Evolutionary conservation across 2,329 filamentous ascomycete genomes (phyloP).

Genomic region (Trichophyton simii): DNA sequence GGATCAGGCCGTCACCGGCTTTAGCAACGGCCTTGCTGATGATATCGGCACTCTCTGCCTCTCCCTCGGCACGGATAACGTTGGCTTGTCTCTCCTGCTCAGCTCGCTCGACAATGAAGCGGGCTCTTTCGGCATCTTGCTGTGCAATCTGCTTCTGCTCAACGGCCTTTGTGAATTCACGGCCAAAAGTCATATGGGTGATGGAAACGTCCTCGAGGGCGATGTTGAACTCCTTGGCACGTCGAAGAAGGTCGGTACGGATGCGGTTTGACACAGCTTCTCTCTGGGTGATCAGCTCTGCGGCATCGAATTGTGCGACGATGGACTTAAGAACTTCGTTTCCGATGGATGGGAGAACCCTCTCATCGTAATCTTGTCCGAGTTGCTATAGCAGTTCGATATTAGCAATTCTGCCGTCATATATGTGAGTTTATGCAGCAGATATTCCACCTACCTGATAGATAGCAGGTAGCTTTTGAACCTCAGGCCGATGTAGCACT

Average conservation of each 20-base stretch:
- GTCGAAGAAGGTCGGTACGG: conserved; percentile 78
- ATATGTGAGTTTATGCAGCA: not conserved
- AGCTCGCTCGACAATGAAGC: conserved; percentile 96
- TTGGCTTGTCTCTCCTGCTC: conserved; percentile 98
- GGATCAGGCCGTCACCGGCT: conserved; percentile 81
- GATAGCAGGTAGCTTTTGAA: conserved; percentile 86
- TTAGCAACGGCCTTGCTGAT: conserved; percentile 90
- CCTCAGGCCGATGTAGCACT: conserved; percentile 87
- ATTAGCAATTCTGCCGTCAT: not conserved
- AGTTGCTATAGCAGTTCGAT: conserved; percentile 55
- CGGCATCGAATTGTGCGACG: conserved; percentile 96
- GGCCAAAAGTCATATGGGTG: conserved; percentile 99
- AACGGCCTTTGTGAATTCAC: conserved; percentile 96
- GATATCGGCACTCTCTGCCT: conserved; percentile 91
- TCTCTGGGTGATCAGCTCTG: conserved; percentile 96
- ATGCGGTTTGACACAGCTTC: conserved; percentile 95
- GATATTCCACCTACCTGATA: conserved; percentile 62
- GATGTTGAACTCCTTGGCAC: conserved; percentile 96
- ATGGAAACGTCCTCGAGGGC: conserved; percentile 97
- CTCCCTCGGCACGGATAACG: conserved; percentile 94
- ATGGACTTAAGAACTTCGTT: conserved; percentile 99
- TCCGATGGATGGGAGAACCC: conserved; percentile 93
- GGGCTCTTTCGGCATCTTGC: conserved; percentile 91
- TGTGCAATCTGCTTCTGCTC: conserved; percentile 99
- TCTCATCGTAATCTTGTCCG: conserved; percentile 95